phyloP scores from a whole-genome alignment of 2,329 filamentous ascomycete genomes.

The Hymenotorrendiella dingleyae region DNA sequence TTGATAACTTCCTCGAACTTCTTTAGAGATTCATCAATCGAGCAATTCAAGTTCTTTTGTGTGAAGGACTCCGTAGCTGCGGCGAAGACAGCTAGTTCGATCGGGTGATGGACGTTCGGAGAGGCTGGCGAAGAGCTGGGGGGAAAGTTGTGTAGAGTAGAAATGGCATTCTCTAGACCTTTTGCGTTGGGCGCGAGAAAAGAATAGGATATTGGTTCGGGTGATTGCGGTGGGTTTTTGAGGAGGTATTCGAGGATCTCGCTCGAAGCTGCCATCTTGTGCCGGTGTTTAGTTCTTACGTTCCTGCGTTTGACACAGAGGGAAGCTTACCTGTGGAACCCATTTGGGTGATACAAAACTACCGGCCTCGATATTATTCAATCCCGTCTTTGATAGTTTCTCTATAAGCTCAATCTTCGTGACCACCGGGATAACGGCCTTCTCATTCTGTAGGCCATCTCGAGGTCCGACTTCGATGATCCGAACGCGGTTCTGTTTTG shows the following conservation, averaged over 20 bases:
- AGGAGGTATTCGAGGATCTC: slow-evolving; percentile 68
- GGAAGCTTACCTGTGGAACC: slow-evolving; percentile 63
- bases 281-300: not conserved
- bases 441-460: slow-evolving; percentile 85
- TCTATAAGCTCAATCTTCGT: slow-evolving; percentile 75
- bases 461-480: slow-evolving; percentile 81
- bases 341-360: slow-evolving; percentile 81
- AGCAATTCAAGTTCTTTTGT: slow-evolving; percentile 76
- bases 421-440: slow-evolving; percentile 59
- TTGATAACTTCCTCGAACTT: slow-evolving; percentile 66
- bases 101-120: slow-evolving; percentile 12
- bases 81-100: slow-evolving; percentile 77
- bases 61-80: slow-evolving; percentile 78
- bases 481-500: slow-evolving; percentile 37
- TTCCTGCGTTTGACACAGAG: not conserved
- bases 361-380: slow-evolving; percentile 71
- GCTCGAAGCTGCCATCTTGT: slow-evolving; percentile 71
- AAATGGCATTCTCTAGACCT: slow-evolving; percentile 59
- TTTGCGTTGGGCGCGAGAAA: slow-evolving; percentile 75
- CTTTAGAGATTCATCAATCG: slow-evolving; percentile 65
- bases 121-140: slow-evolving; percentile 1
- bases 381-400: slow-evolving; percentile 59
- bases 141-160: slow-evolving; percentile 49
- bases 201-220: slow-evolving; percentile 61
- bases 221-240: slow-evolving; percentile 47